These are phyloP conservation scores for Pyricularia pennisetigena DNA, from an alignment of 2,329 filamentous ascomycete genomes.

Conservation along the genomic window DNA sequence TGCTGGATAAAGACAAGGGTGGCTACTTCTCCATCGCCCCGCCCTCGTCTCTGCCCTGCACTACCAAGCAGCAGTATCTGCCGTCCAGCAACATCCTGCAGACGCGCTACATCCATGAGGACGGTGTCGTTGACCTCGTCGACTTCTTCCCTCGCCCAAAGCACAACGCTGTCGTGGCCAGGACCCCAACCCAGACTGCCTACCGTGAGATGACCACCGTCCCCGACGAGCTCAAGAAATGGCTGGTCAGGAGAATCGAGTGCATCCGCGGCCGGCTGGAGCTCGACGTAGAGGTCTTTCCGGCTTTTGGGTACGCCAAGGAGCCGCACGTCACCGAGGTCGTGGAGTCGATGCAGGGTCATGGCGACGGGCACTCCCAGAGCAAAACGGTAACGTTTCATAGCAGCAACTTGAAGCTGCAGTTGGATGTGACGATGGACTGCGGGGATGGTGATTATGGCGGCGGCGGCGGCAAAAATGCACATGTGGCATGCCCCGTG, in stretches of 20 bases:
- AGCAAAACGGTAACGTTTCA: conserved; percentile 57
- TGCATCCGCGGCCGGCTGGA: conserved; percentile 59
- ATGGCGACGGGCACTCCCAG: conserved; percentile 19
- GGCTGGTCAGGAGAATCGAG: conserved; percentile 62
- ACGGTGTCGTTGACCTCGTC: conserved; percentile 62
- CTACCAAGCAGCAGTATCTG: conserved; percentile 70
- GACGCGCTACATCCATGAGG: conserved; percentile 68
- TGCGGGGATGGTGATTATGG: conserved; percentile 37
- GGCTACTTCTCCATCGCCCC: conserved; percentile 63
- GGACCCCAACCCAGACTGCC: conserved; percentile 35
- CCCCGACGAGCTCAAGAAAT: conserved; percentile 56
- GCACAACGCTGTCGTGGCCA: conserved; percentile 40
- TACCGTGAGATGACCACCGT: conserved; percentile 44
- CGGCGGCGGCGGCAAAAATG: neutral
- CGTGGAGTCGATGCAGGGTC: conserved; percentile 29
- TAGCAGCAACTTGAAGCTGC: conserved; percentile 47
- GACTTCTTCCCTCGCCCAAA: conserved; percentile 70
- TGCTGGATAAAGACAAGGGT: conserved; percentile 65
- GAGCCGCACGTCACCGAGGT: conserved; percentile 52
- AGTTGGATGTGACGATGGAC: conserved; percentile 60
- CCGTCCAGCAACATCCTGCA: conserved; percentile 67
- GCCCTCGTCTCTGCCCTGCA: conserved; percentile 39
- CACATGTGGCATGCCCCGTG: conserved; percentile 29
- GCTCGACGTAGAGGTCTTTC: conserved; percentile 62
- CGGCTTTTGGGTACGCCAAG: conserved; percentile 61